These are phyloP conservation scores for Cyclotella cryptica DNA, from an alignment of 108 stramenopile species.

Conservation along the genomic window DNA sequence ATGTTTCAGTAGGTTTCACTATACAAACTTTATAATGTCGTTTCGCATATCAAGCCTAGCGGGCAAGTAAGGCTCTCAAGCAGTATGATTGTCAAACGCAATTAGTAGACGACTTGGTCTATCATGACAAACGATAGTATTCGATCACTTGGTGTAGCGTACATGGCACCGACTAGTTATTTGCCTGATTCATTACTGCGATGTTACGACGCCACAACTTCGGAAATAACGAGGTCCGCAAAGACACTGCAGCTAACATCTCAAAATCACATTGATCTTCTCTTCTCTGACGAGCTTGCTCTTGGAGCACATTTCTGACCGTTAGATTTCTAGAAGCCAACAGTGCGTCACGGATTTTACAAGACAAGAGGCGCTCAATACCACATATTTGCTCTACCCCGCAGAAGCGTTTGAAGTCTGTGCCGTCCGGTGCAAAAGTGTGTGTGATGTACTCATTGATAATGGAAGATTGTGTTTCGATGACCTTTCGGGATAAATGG, in stretches of 20 bases:
- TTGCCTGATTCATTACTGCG: neutral
- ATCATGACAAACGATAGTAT: no score
- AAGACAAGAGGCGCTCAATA: neutral
- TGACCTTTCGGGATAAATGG: neutral
- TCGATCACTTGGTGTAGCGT: no score
- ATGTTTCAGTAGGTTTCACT: no score
- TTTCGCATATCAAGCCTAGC: no score
- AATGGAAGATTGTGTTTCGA: neutral
- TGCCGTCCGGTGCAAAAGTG: neutral
- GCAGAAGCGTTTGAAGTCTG: neutral
- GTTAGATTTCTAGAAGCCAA: neutral
- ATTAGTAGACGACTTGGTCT: no score
- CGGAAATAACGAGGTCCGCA: neutral
- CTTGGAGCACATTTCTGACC: neutral
- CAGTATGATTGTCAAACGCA: no score
- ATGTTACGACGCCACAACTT: slow-evolving; percentile 1
- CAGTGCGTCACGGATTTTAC: neutral
- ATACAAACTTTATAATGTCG: no score
- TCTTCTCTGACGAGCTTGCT: neutral
- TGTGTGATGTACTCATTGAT: neutral
- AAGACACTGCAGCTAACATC: neutral
- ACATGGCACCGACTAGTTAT: no score
- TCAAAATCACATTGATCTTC: neutral
- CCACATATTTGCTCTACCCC: neutral
- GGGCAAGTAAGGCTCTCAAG: no score